phyloP scores from a whole-genome alignment of 768 basidiomycete genomes.

The Polyporus arcularius region DNA sequence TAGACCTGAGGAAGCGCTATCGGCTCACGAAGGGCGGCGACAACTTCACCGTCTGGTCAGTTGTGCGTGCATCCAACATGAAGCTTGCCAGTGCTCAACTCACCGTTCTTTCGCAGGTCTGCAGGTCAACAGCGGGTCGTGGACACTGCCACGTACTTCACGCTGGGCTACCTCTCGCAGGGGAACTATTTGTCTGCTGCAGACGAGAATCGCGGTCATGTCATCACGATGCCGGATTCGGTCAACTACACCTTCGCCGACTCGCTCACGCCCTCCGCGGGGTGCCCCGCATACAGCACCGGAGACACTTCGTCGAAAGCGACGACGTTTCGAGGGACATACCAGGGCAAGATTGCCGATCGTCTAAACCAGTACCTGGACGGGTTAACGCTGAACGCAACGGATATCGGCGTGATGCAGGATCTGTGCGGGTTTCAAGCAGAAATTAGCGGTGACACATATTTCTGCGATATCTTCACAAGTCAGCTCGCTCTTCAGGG shows the following conservation, averaged over 20 bases:
- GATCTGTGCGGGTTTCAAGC: slow-evolving; percentile 45
- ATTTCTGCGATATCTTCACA: slow-evolving; percentile 44
- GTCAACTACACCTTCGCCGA: slow-evolving; percentile 44
- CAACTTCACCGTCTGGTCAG: slow-evolving; percentile 45
- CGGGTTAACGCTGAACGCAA: slow-evolving; percentile 34
- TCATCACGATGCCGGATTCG: slow-evolving; percentile 42
- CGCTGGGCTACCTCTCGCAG: slow-evolving; percentile 44
- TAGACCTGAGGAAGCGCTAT: slow-evolving; percentile 41
- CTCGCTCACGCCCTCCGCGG: slow-evolving; percentile 43
- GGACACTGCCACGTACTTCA: slow-evolving; percentile 43
- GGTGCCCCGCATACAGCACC: slow-evolving; percentile 38
- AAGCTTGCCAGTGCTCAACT: no score
- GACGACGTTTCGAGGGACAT: slow-evolving; percentile 34
- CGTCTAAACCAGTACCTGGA: slow-evolving; percentile 40
- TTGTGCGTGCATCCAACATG: background rate
- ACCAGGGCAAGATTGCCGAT: slow-evolving; percentile 34
- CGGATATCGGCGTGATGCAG: slow-evolving; percentile 44
- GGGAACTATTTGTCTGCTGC: slow-evolving; percentile 39
- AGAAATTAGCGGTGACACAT: slow-evolving; percentile 39
- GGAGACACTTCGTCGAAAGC: slow-evolving; percentile 34
- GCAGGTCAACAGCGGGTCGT: slow-evolving; percentile 44
- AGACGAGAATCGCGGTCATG: slow-evolving; percentile 34
- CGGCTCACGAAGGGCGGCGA: slow-evolving; percentile 40
- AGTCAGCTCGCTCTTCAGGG: slow-evolving; percentile 24
- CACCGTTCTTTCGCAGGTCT: slow-evolving; percentile 31